Evolutionary conservation across 495 filamentous ascomycete species (phyloP), one percentile per base, ranked within the genome.

Genomic region (Trichoderma virens): DNA sequence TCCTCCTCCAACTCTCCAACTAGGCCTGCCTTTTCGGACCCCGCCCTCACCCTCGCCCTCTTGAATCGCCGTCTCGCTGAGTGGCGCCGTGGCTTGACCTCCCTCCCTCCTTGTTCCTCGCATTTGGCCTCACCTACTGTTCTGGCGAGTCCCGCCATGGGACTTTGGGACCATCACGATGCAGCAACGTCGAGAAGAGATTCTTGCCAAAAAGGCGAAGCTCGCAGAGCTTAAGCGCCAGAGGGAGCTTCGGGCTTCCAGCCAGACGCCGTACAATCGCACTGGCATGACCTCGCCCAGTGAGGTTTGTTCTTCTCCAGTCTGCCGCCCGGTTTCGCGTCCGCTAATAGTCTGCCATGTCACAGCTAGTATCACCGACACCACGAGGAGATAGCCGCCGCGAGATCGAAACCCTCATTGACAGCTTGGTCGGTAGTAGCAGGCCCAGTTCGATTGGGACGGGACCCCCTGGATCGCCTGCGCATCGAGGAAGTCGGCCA

Each of bases 181-280:
- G 83, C 89, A 93, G 78, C 87, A 91, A 80, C 88, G 92, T 67
- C 88, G 88, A 78, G 92, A 94, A 78, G 94, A 98, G 79, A 95
- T 99, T 70, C 78, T 91, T 56, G 91, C 90, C 66, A 99, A 98
- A 78, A 88, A 87, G 78, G 93, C 92, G 34, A 96, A 90, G 80
- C 91, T 99, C 68, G 93, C 88, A 31, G 95, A 98, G 82, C 83
- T 99, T 67, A 97, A 96, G 76, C 85, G 90, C 64, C 92, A 97
- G 72, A 85, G 93, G 67, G 90, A 93, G 74, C 79, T 92, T 56
- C 83, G 92, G 43, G 43, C 43, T 60, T 84, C 87, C 66, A 88
- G 81, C 73, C 91, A 94, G 73, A 84, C 87, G 67, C 82, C 80
- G 45, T 81, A 78, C 65, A 83, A 72, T 60, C 82, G 90, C 62